Evolutionary conservation across 768 basidiomycete species (phyloP), one percentile per base, ranked within the genome.

Genomic region (Sporobolomyces roseus): DNA sequence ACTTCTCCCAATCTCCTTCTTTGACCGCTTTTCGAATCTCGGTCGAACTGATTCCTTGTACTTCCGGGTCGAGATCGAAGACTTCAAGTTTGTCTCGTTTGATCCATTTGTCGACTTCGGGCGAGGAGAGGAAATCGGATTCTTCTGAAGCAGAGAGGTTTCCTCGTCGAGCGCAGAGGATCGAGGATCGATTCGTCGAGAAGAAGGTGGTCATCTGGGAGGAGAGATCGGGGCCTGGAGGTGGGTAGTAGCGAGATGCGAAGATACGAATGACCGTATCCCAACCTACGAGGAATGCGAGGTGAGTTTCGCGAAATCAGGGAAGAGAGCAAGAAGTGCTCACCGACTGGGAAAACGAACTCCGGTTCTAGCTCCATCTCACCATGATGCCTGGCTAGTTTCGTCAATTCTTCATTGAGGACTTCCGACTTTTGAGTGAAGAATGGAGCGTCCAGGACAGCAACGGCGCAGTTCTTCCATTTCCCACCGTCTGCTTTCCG

Each of bases 241-340:
- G 61, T n/a, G 72, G 68, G 64, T 94, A 96, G 77, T 91, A 94
- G 27, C 84, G 84, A 1, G 87, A 84, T 1, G 86, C 82, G 60
- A 93, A 84, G 65, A 94, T 82, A 10, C 93, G 86, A 63, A 86
- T 84, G 52, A 97, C 83, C 2, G 93, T 97, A 76, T 96, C 93
- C 51, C 85, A 83, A 9, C 93, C 93, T 65, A 91, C 25, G 8
- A 91, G 79, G 30, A 43, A n/a, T 6, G 53, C 14, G 45, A 6
- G 45, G 12, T 23, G 21, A 46, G 45, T 41, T 41, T 41, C 38
- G 10, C 9, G 38, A 9, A 48, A 27, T 21, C 45, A 38, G 16
- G 27, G 23, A 17, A 46, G 8, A 32, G 50, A 16, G 29, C 17
- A 48, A 10, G 4, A 36, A 46, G 30, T 9, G 61, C 72, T 38